Percentiles rank a stretch among this genome's conserved stretches.
Evolutionary conservation across 2,329 filamentous ascomycete species (phyloP).

Genomic region (Orbilia javanica): DNA sequence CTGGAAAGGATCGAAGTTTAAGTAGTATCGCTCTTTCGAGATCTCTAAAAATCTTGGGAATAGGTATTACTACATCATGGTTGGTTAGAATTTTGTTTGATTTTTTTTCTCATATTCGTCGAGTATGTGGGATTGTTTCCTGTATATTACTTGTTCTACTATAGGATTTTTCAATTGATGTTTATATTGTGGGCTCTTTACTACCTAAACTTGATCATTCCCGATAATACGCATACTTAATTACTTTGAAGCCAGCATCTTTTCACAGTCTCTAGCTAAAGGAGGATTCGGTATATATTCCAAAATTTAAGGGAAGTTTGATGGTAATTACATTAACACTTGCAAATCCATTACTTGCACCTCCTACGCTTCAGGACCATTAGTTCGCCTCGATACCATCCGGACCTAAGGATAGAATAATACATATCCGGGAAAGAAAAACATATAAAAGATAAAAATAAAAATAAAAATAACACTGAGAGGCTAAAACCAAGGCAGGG

Average conservation of each 20-base stretch:
- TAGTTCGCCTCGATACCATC: neutral
- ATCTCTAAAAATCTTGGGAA: neutral
- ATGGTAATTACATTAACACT: neutral
- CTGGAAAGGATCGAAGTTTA: slow-evolving; percentile 53
- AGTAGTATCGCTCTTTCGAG: neutral
- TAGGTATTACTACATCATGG: too few species aligned
- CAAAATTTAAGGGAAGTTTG: too few species aligned
- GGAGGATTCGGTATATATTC: too few species aligned
- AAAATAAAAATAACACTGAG: neutral
- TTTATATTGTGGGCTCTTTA: neutral
- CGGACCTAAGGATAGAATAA: slow-evolving; percentile 1
- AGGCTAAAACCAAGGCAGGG: neutral
- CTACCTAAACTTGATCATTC: too few species aligned
- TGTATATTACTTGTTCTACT: slow-evolving; percentile 35
- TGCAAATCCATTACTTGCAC: neutral
- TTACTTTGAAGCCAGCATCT: too few species aligned
- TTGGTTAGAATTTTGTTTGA: neutral
- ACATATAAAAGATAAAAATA: too few species aligned
- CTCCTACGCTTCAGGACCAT: neutral
- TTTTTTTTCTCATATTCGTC: slow-evolving; percentile 7
- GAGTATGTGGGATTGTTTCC: slow-evolving; percentile 17
- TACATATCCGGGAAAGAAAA: slow-evolving; percentile 4
- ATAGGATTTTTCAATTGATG: slow-evolving; percentile 1
- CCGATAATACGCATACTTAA: too few species aligned
- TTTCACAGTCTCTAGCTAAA: too few species aligned